Conservation (phyloP, 257 asterid species). For the Nicotiana paniculata region DNA sequence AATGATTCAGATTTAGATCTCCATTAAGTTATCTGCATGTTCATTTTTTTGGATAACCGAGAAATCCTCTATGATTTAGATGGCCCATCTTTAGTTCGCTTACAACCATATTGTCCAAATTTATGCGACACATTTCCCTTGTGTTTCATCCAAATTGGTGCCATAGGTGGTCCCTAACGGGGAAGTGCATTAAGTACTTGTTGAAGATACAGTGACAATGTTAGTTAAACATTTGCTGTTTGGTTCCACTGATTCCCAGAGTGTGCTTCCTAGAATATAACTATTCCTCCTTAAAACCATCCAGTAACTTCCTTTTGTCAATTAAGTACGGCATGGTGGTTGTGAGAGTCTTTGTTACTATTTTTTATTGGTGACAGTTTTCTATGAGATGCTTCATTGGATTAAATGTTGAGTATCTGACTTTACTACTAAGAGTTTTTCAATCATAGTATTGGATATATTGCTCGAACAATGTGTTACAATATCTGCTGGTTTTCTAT, state of each 20-base stretch:
- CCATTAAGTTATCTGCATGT: neutral
- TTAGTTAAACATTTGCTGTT: neutral
- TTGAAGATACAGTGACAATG: neutral
- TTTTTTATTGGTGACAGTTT: neutral
- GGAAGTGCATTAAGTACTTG: neutral
- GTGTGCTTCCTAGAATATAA: neutral
- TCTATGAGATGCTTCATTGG: slow-evolving; percentile 2
- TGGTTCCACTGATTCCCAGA: neutral
- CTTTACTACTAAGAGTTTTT: neutral
- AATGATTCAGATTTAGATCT: neutral
- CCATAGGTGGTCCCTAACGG: neutral
- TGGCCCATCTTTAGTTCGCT: neutral
- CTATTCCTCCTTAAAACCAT: neutral
- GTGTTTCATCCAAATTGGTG: neutral
- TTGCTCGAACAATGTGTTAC: neutral
- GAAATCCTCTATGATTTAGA: neutral
- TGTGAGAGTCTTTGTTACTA: neutral
- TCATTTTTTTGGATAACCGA: too few species aligned
- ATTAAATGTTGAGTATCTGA: neutral
- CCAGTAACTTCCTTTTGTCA: neutral
- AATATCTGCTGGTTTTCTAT: slow-evolving; percentile 20
- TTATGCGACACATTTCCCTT: neutral
- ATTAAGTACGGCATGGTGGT: neutral
- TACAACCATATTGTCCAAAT: neutral
- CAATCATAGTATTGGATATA: neutral